A percentile compares a stretch with the other conserved stretches of the same genome.
Evolutionary conservation across 805 yeast species (phyloP).

Genomic region (Yamadazyma phyllophila): DNA sequence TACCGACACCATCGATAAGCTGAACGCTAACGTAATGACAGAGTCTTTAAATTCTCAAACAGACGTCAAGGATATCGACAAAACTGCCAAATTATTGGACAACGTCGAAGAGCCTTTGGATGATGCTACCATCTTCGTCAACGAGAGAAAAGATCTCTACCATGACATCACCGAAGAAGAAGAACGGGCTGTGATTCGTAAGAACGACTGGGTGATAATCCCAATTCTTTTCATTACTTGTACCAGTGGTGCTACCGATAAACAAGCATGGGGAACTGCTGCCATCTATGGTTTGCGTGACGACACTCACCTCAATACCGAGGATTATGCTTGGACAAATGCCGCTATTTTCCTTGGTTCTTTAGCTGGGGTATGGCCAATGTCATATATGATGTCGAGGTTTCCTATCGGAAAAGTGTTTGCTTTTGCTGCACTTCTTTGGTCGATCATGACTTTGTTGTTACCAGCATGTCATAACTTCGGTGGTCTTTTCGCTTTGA

Average conservation of each 20-base stretch:
- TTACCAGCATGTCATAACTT: slow-evolving; percentile 15
- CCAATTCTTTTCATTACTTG: slow-evolving; percentile 17
- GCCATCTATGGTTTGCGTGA: slow-evolving; percentile 19
- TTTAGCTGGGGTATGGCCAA: slow-evolving; percentile 18
- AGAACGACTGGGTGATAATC: slow-evolving; percentile 15
- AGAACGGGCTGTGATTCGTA: slow-evolving; percentile 12
- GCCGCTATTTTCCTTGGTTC: slow-evolving; percentile 18
- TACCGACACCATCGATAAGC: background rate
- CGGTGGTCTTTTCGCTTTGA: slow-evolving; percentile 16
- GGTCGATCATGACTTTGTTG: slow-evolving; percentile 17
- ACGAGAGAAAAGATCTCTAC: slow-evolving; percentile 12
- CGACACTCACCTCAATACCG: slow-evolving; percentile 13
- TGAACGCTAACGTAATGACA: background rate
- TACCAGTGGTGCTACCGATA: slow-evolving; percentile 21
- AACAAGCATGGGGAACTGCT: slow-evolving; percentile 18
- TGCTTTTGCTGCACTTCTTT: slow-evolving; percentile 18
- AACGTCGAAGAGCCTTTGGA: slow-evolving; percentile 5
- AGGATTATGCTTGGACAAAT: slow-evolving; percentile 20
- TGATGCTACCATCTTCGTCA: slow-evolving; percentile 15
- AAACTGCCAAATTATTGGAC: no score
- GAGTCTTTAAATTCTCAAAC: background rate
- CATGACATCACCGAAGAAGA: slow-evolving; percentile 16
- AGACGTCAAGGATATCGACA: background rate
- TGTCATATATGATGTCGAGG: slow-evolving; percentile 16
- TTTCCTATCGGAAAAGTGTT: slow-evolving; percentile 24